These are phyloP conservation scores for Chrysanthemum seticuspe DNA, from an alignment of 129 eudicot species.

Conservation along the genomic window DNA sequence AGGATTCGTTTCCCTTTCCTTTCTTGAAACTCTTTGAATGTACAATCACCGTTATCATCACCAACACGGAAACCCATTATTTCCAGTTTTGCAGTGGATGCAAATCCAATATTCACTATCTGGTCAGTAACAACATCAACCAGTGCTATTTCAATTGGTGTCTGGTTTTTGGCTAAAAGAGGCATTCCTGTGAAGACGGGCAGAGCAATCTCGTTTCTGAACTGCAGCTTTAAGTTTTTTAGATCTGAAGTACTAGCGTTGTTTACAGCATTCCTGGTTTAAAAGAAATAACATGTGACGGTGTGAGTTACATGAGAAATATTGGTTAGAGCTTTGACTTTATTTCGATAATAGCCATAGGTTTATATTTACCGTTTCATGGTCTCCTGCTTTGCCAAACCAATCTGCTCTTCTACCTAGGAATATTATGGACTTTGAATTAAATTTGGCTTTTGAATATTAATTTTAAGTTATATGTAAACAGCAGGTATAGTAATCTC, in stretches of 20 bases:
- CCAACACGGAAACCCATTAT: constrained; percentile 37
- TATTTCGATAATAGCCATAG: not conserved
- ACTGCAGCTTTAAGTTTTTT: constrained; percentile 38
- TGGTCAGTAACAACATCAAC: constrained; percentile 43
- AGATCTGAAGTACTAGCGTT: constrained; percentile 18
- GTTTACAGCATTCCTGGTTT: constrained; percentile 35
- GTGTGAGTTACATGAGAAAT: constrained; percentile 14
- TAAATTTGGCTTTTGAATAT: not conserved
- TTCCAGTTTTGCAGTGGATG: constrained; percentile 51
- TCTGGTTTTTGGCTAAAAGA: constrained; percentile 40
- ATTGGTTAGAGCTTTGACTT: not conserved
- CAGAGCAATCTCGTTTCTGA: constrained; percentile 27
- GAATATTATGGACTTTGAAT: constrained; percentile 13
- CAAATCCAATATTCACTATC: constrained; percentile 44
- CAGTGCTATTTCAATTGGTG: constrained; percentile 37
- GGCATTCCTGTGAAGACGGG: constrained; percentile 45
- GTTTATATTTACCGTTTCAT: constrained; percentile 30
- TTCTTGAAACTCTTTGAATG: constrained; percentile 38
- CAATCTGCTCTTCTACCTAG: constrained; percentile 31
- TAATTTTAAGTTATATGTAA: not conserved
- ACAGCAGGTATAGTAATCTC: not conserved
- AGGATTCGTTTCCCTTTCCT: constrained; percentile 49
- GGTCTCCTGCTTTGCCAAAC: constrained; percentile 22
- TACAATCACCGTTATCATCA: constrained; percentile 42
- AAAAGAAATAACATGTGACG: not conserved